Evolutionary conservation across 805 yeast species (phyloP), one percentile per base, ranked within the genome.

Genomic region (Kazachstania bromeliacearum): DNA sequence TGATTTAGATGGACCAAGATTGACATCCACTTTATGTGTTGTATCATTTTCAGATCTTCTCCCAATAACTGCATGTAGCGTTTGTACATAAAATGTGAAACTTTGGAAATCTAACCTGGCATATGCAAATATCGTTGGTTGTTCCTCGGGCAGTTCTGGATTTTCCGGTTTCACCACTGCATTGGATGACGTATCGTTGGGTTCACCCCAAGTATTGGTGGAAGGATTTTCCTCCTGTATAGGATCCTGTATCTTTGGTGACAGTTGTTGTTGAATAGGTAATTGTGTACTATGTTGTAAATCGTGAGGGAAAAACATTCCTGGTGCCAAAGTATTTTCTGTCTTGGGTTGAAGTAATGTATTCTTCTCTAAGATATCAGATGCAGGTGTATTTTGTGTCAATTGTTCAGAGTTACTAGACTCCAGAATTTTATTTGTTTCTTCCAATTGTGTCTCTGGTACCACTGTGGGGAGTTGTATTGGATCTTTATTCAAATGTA

Each of bases 81-180:
- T 92, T 62, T 92, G 98, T 8, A 92, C 96, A 50, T 89, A 92
- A 55, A 92, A 92, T 3, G 96, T 88, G 57, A 82, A 89, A 44
- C 84, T 76, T 41, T 84, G 95, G 57, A 92, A 92, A 56, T 92
- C 97, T 27, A 92, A 63, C 47, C 87, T 66, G 1, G 92, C 92
- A 56, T 67, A 67, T 2, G 71, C 72, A 4, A 66, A 60, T 7
- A 67, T 68, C 31, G 66, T 64, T 4, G 70, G 56, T 40, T 56
- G 60, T 34, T 57, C 62, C 20, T 55, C 53, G 1, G 48, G 34
- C 10, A 44, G 28, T 13, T 28, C 39, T 13, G 12, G 29, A 26
- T 5, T 6, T 23, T 23, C n/a, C n/a, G 26, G 4, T 23, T 23
- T n/a, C n/a, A n/a, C n/a, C n/a, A n/a, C n/a, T n/a, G n/a, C n/a